Evolutionary conservation across 2,329 filamentous ascomycete species (phyloP), one percentile per base, ranked within the genome.

Genomic region (Acephala macrosclerotiorum): DNA sequence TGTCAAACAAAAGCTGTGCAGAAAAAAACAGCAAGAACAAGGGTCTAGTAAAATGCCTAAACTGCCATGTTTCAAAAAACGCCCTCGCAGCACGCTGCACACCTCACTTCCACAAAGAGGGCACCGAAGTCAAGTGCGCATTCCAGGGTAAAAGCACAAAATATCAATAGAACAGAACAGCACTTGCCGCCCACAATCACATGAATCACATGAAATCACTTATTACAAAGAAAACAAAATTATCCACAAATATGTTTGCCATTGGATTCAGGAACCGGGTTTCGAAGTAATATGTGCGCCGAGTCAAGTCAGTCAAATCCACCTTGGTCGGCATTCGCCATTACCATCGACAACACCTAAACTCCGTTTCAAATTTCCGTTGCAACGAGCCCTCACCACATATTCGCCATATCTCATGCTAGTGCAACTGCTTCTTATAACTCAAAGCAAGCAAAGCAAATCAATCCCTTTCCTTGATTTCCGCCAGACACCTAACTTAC

Each of bases 201-300:
- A 22, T 47, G n/a, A 4, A n/a, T 49, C 45, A 49, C 45, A 18
- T n/a, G 12, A 18, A 16, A 42, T 42, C 40, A 42, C 16, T 18
- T 18, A 6, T 18, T 18, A 18, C n/a, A 18, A n/a, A n/a, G 14
- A 42, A 16, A 18, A 16, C 14, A 42, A 33, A 33, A 5, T 4
- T 42, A n/a, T 42, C n/a, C 40, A 16, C 16, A 16, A 42, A 42
- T 42, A 42, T 42, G 14, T 42, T 6, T 42, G 61, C 45, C 61
- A 61, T 66, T 66, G 65, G 58, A 66, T 66, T 63, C 61, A 63
- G 58, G 61, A 66, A 47, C 29, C 4, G 29, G 29, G 4, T 33
- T 9, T 42, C 14, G 57, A 58, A 61, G 57, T 63, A 58, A 42
- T 57, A 60, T 61, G 58, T 66, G 65, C 61, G 53, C 51, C 56